Evolutionary conservation across 495 filamentous ascomycete genomes (phyloP), one percentile per base, ranked within the genome.

Genomic region (Podospora sp.): DNA sequence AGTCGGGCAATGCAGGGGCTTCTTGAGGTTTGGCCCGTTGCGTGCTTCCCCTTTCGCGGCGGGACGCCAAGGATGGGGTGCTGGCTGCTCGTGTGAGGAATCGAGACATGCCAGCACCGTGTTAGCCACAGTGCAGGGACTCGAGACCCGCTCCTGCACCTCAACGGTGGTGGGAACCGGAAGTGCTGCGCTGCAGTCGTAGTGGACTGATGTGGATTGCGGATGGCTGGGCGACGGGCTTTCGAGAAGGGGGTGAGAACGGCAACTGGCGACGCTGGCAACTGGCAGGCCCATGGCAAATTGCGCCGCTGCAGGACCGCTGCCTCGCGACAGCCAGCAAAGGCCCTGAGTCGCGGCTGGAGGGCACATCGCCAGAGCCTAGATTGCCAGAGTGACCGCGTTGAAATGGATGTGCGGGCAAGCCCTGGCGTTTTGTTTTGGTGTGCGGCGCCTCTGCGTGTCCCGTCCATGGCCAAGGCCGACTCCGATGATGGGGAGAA

Each of bases 51-150:
- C 57, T 63, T 70, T 64, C 24, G 66, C 60, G 55, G 66, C 68
- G 63, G 67, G 2, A 8, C 40, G 60, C 66, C 53, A 69, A 69
- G 67, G 27, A 56, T 24, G 62, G 29, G 51, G 22, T 62, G 59
- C 33, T 60, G n/a, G 58, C 64, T 40, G 64, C 33, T 60, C 59
- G 65, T 51, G 63, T 62, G 63, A 65, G 52, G 58, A 59, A 35
- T 62, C 56, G 69, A 67, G 68, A 70, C 69, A 62, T 9, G 46
- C 26, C 18, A 9, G 51, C 63, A 72, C 72, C 21, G 72, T 74
- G 68, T 50, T 50, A 26, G 46, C 11, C 40, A 74, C 68, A 58
- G 70, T 72, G 59, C 22, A 53, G 14, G 9, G 40, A 62, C 63
- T 46, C 46, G 22, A 35, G 64, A 27, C 26, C 57, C 22, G 29